Percentiles rank a stretch among this genome's conserved stretches.
phyloP scores from a whole-genome alignment of 345 rosid genomes.

The Gossypium sturtianum region DNA sequence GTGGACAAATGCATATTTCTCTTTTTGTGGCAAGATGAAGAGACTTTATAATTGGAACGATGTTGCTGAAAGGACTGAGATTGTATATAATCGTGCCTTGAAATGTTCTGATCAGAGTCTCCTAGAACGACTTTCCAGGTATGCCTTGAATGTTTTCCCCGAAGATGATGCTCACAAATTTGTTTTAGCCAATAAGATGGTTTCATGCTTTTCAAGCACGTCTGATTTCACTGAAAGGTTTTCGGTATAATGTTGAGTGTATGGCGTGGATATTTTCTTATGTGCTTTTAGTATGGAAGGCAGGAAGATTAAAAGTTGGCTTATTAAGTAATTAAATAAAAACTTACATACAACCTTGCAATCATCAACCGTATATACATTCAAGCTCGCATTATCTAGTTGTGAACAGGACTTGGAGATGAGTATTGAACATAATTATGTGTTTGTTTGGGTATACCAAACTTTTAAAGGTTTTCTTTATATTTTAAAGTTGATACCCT shows the following conservation, averaged over 20 bases:
- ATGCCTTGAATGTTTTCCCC: slow-evolving; percentile 6
- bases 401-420: neutral
- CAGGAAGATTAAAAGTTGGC: neutral
- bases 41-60: slow-evolving; percentile 92
- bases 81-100: slow-evolving; percentile 72
- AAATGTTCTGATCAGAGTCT: slow-evolving; percentile 62
- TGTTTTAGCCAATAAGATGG: neutral
- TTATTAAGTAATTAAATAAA: neutral
- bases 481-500: neutral
- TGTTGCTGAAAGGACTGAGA: slow-evolving; percentile 91
- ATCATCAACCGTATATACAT: neutral
- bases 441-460: neutral
- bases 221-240: neutral
- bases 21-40: slow-evolving; percentile 43
- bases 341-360: neutral
- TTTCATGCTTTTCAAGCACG: neutral
- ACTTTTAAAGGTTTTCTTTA: neutral
- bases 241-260: neutral
- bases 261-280: neutral
- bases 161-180: neutral
- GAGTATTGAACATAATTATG: neutral
- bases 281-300: neutral
- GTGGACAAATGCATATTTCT: neutral
- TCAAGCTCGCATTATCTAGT: neutral
- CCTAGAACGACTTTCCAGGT: slow-evolving; percentile 61